Conservation (phyloP, 768 basidiomycete genomes). For the Termitomyces sp. region DNA sequence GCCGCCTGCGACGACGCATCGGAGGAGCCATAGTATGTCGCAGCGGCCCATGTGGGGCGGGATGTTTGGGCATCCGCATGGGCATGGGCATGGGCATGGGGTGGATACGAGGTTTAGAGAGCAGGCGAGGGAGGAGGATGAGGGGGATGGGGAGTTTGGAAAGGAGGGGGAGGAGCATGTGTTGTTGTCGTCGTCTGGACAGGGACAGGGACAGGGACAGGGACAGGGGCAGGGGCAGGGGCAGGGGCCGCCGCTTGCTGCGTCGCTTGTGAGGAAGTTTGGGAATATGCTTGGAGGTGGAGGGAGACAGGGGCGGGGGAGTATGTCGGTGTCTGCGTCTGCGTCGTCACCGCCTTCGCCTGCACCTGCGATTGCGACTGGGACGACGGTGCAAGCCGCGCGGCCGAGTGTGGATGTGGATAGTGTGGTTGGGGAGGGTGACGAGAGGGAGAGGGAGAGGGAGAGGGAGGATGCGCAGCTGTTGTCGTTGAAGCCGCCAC, state of each 20-base stretch:
- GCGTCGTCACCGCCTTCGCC: slow-evolving; percentile 17
- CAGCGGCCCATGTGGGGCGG: slow-evolving; percentile 65
- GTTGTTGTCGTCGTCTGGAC: too few species aligned
- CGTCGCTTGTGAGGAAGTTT: slow-evolving; percentile 74
- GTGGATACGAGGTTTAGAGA: not conserved
- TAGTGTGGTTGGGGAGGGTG: not conserved
- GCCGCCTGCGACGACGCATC: slow-evolving; percentile 74
- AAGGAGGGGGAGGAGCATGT: slow-evolving; percentile 32
- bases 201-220: not conserved
- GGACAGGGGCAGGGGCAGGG: slow-evolving; percentile 22
- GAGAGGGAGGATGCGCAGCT: not conserved
- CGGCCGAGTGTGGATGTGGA: not conserved
- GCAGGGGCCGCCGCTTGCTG: slow-evolving; percentile 47
- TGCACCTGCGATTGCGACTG: too few species aligned
- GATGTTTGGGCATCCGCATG: slow-evolving; percentile 43
- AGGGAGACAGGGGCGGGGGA: slow-evolving; percentile 43
- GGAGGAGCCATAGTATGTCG: slow-evolving; percentile 79
- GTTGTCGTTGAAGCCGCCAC: not conserved
- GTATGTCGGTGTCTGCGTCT: not conserved
- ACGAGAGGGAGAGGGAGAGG: not conserved
- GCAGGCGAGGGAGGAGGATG: slow-evolving; percentile 31
- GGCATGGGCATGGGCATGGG: slow-evolving; percentile 18
- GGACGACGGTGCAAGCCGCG: not conserved
- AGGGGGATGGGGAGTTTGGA: slow-evolving; percentile 20
- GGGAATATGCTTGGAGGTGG: slow-evolving; percentile 67